Conservation (phyloP, 2,329 filamentous ascomycete genomes). For the Sarocladiaceae sp. region DNA sequence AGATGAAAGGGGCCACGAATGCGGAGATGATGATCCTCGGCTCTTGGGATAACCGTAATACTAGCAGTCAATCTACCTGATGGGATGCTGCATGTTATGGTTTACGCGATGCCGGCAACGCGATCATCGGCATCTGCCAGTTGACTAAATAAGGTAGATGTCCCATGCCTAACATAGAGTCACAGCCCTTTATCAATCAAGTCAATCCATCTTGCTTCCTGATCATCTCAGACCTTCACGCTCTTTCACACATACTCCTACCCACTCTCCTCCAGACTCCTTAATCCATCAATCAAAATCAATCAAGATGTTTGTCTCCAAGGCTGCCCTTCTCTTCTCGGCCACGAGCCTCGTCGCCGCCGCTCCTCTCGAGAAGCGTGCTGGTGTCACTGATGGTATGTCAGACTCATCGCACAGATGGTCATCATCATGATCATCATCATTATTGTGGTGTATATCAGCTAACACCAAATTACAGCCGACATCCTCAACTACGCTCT, state of each 20-base stretch:
- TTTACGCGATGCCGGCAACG: too few relatives aligned
- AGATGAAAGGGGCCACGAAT: too few relatives aligned
- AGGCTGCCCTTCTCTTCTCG: background rate
- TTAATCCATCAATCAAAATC: background rate
- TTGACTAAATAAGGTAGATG: too few relatives aligned
- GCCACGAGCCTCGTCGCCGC: slow-evolving; percentile 6
- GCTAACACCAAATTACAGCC: background rate
- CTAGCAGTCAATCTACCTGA: too few relatives aligned
- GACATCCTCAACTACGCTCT: slow-evolving; percentile 41
- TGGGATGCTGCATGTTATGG: too few relatives aligned
- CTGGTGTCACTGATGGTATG: slow-evolving; percentile 9
- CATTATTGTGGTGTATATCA: background rate
- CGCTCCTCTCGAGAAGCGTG: slow-evolving; percentile 10
- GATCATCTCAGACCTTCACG: background rate
- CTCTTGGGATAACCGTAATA: too few relatives aligned
- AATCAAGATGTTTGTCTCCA: background rate
- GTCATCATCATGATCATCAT: too few relatives aligned
- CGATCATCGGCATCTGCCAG: too few relatives aligned
- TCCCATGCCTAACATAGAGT: background rate
- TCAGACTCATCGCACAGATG: background rate
- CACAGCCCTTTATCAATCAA: too few relatives aligned
- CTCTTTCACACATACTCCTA: background rate
- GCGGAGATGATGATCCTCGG: too few relatives aligned
- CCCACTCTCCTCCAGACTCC: background rate
- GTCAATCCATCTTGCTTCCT: background rate